phyloP scores from a whole-genome alignment of 1,139 yeast species.

The Debaryomyces udenii region DNA sequence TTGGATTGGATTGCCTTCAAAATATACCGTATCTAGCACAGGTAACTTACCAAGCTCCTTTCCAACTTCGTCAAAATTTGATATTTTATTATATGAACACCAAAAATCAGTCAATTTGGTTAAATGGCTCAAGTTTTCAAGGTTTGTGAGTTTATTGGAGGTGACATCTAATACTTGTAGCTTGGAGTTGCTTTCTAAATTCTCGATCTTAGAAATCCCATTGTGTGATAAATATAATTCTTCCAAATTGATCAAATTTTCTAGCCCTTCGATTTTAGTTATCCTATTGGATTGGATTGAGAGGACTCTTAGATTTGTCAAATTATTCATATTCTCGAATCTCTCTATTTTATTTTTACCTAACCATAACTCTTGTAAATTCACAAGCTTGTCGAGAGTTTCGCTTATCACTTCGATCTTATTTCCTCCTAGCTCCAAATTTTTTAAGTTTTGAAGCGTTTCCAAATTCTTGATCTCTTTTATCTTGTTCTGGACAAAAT shows the following conservation, averaged over 20 bases:
- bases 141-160: conserved; percentile 62
- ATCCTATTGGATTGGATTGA: conserved; percentile 90
- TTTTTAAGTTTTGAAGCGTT: conserved; percentile 58
- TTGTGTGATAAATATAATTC: conserved; percentile 91
- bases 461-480: conserved; percentile 69
- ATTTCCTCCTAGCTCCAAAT: conserved; percentile 92
- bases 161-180: conserved; percentile 82
- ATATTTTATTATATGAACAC: conserved; percentile 81
- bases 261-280: conserved; percentile 80
- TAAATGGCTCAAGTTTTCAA: conserved; percentile 71
- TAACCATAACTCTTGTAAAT: conserved; percentile 82
- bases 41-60: conserved; percentile 64
- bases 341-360: conserved; percentile 81
- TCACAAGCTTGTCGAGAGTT: conserved; percentile 53
- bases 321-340: conserved; percentile 63
- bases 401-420: conserved; percentile 65
- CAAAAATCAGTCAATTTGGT: conserved; percentile 81
- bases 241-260: conserved; percentile 68
- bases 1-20: conserved; percentile 95
- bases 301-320: conserved; percentile 68
- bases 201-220: conserved; percentile 74
- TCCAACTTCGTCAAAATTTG: conserved; percentile 69
- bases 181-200: conserved; percentile 69
- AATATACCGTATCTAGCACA: conserved; percentile 82
- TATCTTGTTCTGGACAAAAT: conserved; percentile 88